Evolutionary conservation across 2,329 filamentous ascomycete species (phyloP), one percentile per base, ranked within the genome.

Genomic region (Trichophyton benhamiae): DNA sequence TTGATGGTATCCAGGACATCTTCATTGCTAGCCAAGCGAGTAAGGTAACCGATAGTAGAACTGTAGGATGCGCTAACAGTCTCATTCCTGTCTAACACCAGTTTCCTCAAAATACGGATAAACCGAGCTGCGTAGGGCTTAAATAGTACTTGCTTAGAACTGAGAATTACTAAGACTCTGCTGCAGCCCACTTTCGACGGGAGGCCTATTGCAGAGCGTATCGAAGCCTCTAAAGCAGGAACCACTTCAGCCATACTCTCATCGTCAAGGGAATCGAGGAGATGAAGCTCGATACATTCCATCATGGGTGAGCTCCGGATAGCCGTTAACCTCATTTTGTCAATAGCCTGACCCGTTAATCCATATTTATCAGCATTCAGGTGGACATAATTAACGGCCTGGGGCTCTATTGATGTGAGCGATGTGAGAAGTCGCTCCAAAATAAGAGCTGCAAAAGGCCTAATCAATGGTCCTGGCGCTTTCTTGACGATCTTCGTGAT

Each of bases 141-240:
- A 72, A 96, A 89, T 33, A 91, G 78, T 42, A 86, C 81, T 41
- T 83, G 84, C 11, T 90, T 84, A 58, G 91, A 92, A 58, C 89
- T 88, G 6, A 99, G 80, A 0, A 89, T 91, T 6, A 89, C 87
- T 36, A 99, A 80, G 1, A 96, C 86, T 61, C 90, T 84, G 65
- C 87, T 88, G 69, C 91, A 95, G 42, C 91, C 94, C 57, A 97
- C 87, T 76, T 97, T 97, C 0, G 91, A 95, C 1, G 92, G 92
- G 75, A 97, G 85, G 1, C 91, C 92, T 42, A 99, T 85, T 0
- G 91, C 89, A 27, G 82, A 85, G 71, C 92, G 94, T 74, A 97
- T 89, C 0, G 88, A 86, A 33, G 82, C 81, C 71, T 94, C 87
- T 0, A 99, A 80, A 52, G 79, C 83, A 1, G 86, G 84, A 41